Evolutionary conservation across 768 basidiomycete genomes (phyloP), one percentile per base, ranked within the genome.

Genomic region (Hericium alpestre): DNA sequence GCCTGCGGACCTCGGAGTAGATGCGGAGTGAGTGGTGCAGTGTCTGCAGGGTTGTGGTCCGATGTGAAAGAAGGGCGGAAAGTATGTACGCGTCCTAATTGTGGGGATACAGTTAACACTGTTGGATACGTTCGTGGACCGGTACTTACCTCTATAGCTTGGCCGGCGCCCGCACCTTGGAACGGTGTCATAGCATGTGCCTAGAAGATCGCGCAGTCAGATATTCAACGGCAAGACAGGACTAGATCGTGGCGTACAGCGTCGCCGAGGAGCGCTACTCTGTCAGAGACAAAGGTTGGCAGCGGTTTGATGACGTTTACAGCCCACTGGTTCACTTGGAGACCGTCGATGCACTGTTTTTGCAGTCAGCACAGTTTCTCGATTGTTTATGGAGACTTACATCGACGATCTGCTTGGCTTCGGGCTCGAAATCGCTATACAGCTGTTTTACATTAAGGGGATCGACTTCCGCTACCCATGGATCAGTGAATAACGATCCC

Each of bases 271-370:
- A 78, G 57, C 64, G 70, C 73, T 70, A 84, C 82, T 10, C 76
- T 69, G 16, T 79, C 81, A n/a, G 73, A 73, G 2, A 77, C 74
- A 54, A 76, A 79, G 8, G 79, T 71, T 0, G 71, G 70, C 20
- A 88, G 66, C 6, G 82, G 77, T 53, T 72, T 73, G 2, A 81
- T 70, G 4, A 73, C 76, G 63, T 86, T 81, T 32, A 89, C 76
- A 0, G 82, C 83, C 87, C 87, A 88, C 39, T 79, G 70, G 22
- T 74, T 68, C 23, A 50, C 39, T 32, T 16, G 51, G 18, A 60
- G 47, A 59, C 61, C 50, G 32, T 32, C 40, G 23, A 55, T 4
- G 32, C 51, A 56, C 48, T 51, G 46, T 13, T 32, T 11, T n/a
- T 13, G 5, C n/a, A 8, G 0, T n/a, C 12, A 16, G 18, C 38